Percentiles rank a stretch among this genome's conserved stretches.
phyloP scores from a whole-genome alignment of 345 rosid species.

The Moricandia moricandioides region DNA sequence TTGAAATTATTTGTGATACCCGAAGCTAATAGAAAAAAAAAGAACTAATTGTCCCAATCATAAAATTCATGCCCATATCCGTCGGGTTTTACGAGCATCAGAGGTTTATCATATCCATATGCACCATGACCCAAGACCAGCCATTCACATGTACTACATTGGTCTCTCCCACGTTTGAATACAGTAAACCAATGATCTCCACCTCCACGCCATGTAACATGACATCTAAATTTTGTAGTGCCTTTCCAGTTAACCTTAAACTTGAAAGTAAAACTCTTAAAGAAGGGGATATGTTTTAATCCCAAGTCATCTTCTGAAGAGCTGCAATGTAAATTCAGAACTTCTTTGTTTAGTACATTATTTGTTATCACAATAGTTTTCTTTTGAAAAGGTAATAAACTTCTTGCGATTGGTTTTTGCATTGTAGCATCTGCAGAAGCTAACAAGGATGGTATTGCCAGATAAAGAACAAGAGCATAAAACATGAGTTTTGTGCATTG shows the following conservation, averaged over 20 bases:
- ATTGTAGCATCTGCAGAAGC: slow-evolving; percentile 2
- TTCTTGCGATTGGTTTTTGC: neutral
- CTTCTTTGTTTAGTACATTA: neutral
- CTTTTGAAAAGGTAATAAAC: neutral
- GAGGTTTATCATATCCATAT: neutral
- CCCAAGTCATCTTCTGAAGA: neutral
- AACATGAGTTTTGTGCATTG: neutral
- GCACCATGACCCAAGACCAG: neutral
- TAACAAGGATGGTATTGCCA: neutral
- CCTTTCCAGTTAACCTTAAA: neutral
- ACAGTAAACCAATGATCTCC: neutral
- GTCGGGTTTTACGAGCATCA: neutral
- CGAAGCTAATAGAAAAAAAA: too few species aligned
- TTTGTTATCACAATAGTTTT: neutral
- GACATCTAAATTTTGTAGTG: neutral
- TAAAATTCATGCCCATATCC: neutral
- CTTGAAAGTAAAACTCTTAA: neutral
- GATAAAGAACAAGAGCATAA: neutral
- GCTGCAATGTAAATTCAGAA: neutral
- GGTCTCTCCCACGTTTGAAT: neutral
- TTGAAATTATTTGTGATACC: too few species aligned
- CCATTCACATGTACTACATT: neutral
- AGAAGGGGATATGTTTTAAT: neutral
- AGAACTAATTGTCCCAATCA: too few species aligned
- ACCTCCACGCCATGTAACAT: neutral